Evolutionary conservation across 371 early-diverging fungal genomes (phyloP).

Genomic region (Apophysomyces ossiformis): DNA sequence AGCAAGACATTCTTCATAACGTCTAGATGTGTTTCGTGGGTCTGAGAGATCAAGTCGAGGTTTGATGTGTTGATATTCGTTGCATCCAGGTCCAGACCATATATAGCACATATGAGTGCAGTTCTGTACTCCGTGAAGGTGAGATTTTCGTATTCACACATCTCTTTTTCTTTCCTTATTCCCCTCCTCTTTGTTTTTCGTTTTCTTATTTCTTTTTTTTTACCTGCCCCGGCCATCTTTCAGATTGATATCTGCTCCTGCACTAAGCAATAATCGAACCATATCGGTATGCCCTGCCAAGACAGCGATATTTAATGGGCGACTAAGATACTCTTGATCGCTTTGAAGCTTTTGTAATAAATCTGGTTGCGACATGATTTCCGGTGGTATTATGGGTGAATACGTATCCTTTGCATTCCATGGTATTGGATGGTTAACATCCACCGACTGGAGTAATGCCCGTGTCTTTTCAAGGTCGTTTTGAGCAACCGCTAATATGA

Average conservation of each 20-base stretch:
- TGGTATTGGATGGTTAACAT: conserved; percentile 55
- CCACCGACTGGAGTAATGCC: conserved; percentile 47
- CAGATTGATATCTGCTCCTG: conserved; percentile 67
- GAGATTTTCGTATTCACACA: background rate
- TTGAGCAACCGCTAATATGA: conserved; percentile 51
- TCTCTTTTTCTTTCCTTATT: conserved; percentile 6
- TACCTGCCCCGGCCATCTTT: conserved; percentile 77
- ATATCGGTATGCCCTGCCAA: conserved; percentile 68
- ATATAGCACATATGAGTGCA: conserved; percentile 60
- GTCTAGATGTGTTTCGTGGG: conserved; percentile 57
- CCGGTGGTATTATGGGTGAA: conserved; percentile 48
- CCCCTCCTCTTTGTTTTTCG: conserved; percentile 21
- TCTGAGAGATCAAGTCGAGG: conserved; percentile 61
- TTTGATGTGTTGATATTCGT: conserved; percentile 63
- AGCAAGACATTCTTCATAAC: conserved; percentile 63
- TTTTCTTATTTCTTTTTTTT: conserved; percentile 8
- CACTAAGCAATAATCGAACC: conserved; percentile 58
- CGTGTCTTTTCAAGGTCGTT: conserved; percentile 57
- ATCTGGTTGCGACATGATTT: conserved; percentile 34
- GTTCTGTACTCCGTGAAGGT: conserved; percentile 43
- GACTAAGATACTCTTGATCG: conserved; percentile 55
- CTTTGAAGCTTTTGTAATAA: conserved; percentile 38
- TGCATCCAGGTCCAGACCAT: conserved; percentile 61
- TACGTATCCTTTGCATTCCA: conserved; percentile 56
- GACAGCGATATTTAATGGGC: conserved; percentile 74